phyloP scores from a whole-genome alignment of 306 rosid species.

The Citrullus amarus region DNA sequence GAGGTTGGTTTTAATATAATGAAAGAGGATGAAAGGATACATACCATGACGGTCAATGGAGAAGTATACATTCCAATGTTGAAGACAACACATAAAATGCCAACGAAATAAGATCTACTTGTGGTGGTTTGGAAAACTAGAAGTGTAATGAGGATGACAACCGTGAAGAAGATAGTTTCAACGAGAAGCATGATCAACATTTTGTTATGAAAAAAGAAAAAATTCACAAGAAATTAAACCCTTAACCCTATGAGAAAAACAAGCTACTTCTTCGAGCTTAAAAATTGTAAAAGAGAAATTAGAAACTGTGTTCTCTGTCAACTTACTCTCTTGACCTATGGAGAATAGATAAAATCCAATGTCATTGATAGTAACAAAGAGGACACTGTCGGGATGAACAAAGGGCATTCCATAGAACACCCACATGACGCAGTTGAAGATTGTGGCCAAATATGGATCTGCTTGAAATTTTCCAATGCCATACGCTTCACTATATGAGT shows the following conservation, averaged over 20 bases:
- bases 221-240: not conserved
- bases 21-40: too few relatives aligned
- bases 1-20: too few relatives aligned
- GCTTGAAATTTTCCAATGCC: constrained; percentile 53
- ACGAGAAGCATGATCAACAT: constrained; percentile 16
- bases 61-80: constrained; percentile 61
- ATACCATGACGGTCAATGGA: constrained; percentile 74
- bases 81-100: constrained; percentile 42
- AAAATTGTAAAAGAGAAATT: not conserved
- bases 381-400: constrained; percentile 35
- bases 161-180: constrained; percentile 27
- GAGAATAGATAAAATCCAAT: constrained; percentile 42
- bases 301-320: not conserved
- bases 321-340: constrained; percentile 34
- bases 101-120: constrained; percentile 27
- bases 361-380: constrained; percentile 55
- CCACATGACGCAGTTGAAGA: constrained; percentile 65
- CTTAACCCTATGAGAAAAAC: too few relatives aligned
- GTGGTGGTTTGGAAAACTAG: constrained; percentile 9
- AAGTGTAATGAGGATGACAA: constrained; percentile 17
- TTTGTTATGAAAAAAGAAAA: constrained; percentile 30
- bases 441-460: constrained; percentile 65
- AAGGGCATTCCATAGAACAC: constrained; percentile 50
- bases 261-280: too few relatives aligned
- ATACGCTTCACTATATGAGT: constrained; percentile 27